Conservation (phyloP, 129 eudicot genomes). For the Artemisia annua region DNA sequence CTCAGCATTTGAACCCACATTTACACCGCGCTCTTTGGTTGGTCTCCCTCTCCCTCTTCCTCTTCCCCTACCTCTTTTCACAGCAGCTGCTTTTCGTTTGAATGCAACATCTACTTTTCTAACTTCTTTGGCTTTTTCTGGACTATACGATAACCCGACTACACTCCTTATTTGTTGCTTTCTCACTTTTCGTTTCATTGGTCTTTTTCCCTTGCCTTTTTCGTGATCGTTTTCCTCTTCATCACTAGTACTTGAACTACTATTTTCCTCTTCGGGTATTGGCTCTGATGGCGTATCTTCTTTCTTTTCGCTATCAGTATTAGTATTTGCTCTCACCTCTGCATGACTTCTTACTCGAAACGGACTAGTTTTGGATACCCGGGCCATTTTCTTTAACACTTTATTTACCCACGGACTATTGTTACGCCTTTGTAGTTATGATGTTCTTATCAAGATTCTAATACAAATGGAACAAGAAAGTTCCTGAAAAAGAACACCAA, state of each 20-base stretch:
- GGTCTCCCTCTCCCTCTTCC: no score
- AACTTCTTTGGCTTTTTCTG: no score
- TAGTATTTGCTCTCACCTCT: neutral
- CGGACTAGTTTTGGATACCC: conserved; percentile 13
- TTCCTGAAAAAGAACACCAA: neutral
- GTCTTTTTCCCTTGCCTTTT: no score
- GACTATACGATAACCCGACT: no score
- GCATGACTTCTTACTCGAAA: neutral
- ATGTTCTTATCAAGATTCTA: neutral
- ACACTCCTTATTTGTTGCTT: no score
- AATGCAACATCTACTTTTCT: no score
- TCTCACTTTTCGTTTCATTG: no score
- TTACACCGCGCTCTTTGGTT: no score
- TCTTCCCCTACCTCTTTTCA: no score
- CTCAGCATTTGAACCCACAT: no score
- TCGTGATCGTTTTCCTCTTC: neutral
- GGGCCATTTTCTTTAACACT: conserved; percentile 6
- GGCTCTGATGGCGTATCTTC: neutral
- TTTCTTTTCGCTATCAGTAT: neutral
- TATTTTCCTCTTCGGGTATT: neutral
- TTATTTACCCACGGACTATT: neutral
- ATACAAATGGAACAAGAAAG: neutral
- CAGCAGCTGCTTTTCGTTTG: no score
- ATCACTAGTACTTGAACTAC: neutral
- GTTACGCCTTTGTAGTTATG: neutral